These are phyloP conservation scores for Teratosphaeria gauchensis DNA, from an alignment of 2,329 filamentous ascomycete species.

Conservation along the genomic window DNA sequence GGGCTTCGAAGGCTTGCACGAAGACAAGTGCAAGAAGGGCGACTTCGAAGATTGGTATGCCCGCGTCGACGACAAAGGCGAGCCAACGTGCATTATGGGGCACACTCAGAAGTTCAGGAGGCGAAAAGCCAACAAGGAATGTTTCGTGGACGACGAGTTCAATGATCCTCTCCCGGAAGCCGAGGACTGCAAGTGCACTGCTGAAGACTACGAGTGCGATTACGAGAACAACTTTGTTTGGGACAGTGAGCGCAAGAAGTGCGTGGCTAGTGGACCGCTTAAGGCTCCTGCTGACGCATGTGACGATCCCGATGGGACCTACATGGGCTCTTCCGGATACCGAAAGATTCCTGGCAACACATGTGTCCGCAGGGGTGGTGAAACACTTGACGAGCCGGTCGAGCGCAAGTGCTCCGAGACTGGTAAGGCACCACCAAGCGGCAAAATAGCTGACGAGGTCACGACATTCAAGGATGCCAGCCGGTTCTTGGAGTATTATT, in stretches of 20 bases:
- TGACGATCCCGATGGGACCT: slow-evolving; percentile 60
- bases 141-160: slow-evolving; percentile 81
- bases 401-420: slow-evolving; percentile 66
- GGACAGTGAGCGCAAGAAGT: slow-evolving; percentile 57
- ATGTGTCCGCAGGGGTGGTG: slow-evolving; percentile 33
- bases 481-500: slow-evolving; percentile 50
- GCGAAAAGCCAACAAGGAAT: slow-evolving; percentile 78
- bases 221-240: slow-evolving; percentile 59
- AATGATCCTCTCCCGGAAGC: slow-evolving; percentile 62
- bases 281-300: slow-evolving; percentile 63
- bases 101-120: slow-evolving; percentile 81
- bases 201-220: slow-evolving; percentile 89
- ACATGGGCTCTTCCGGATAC: slow-evolving; percentile 81
- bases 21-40: slow-evolving; percentile 62
- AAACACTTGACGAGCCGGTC: slow-evolving; percentile 41
- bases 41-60: slow-evolving; percentile 89
- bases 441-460: slow-evolving; percentile 54
- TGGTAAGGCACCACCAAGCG: slow-evolving; percentile 47
- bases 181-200: slow-evolving; percentile 70
- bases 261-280: slow-evolving; percentile 54
- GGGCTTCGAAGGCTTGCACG: slow-evolving; percentile 73
- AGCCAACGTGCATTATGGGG: slow-evolving; percentile 88
- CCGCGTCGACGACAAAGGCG: slow-evolving; percentile 65
- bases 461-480: slow-evolving; percentile 52
- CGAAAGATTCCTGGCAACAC: slow-evolving; percentile 66